Evolutionary conservation across 768 basidiomycete genomes (phyloP).

Genomic region (Pleurotus ostreatus): DNA sequence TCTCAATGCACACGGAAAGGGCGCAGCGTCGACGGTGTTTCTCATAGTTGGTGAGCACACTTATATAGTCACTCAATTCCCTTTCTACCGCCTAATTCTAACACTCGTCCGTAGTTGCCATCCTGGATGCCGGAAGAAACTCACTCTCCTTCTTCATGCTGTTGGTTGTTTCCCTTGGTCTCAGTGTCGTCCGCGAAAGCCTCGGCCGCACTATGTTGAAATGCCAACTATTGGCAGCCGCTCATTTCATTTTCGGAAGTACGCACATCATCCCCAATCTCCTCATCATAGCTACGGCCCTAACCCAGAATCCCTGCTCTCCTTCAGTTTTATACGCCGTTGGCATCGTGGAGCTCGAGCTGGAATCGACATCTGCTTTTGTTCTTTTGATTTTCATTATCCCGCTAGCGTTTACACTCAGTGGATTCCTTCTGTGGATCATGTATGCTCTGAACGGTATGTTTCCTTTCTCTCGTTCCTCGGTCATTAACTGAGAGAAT

Average conservation of each 20-base stretch:
- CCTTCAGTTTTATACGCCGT: conserved; percentile 81
- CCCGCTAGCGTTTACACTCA: conserved; percentile 93
- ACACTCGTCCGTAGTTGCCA: conserved; percentile 59
- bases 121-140: conserved; percentile 91
- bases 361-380: conserved; percentile 87
- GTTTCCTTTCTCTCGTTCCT: conserved; percentile 8
- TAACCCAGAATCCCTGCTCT: background rate
- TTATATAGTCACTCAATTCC: no score
- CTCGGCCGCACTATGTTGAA: conserved; percentile 81
- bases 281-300: background rate
- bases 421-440: conserved; percentile 95
- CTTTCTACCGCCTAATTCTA: conserved; percentile 3
- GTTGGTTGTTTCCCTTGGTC: conserved; percentile 85
- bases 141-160: conserved; percentile 95
- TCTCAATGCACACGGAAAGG: conserved; percentile 81
- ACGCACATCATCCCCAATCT: conserved; percentile 21
- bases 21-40: conserved; percentile 77
- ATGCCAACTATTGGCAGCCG: conserved; percentile 75
- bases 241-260: conserved; percentile 96
- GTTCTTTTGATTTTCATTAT: conserved; percentile 87
- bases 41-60: conserved; percentile 71
- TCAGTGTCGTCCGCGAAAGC: conserved; percentile 88
- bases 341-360: conserved; percentile 88
- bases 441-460: conserved; percentile 84
- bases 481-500: background rate